Percentiles rank a stretch among this genome's conserved stretches.
Evolutionary conservation across 257 asterid genomes (phyloP).

Genomic region (Fraxinus quadrangulata): DNA sequence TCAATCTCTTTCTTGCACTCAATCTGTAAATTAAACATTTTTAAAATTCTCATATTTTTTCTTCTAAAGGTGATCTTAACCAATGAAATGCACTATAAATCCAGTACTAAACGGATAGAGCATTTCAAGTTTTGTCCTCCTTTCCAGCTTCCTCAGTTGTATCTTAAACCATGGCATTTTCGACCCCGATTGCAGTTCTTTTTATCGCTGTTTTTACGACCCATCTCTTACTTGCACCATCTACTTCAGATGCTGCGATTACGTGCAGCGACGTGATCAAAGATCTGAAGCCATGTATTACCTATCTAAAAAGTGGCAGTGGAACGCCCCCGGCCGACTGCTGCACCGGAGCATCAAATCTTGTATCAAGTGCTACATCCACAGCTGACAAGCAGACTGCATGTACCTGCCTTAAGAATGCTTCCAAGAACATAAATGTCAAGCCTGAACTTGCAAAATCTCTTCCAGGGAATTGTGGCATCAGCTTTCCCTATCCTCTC

Average conservation of each 20-base stretch:
- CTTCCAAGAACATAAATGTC: slow-evolving; percentile 36
- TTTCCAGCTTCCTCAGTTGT: neutral
- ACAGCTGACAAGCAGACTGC: slow-evolving; percentile 57
- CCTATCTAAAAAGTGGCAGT: slow-evolving; percentile 51
- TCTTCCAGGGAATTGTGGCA: slow-evolving; percentile 57
- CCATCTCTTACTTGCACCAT: slow-evolving; percentile 14
- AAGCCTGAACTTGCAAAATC: slow-evolving; percentile 46
- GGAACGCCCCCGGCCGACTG: slow-evolving; percentile 57
- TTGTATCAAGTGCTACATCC: slow-evolving; percentile 42
- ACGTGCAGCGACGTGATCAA: slow-evolving; percentile 57
- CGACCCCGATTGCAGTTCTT: slow-evolving; percentile 25
- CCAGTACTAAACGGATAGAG: neutral
- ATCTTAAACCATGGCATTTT: slow-evolving; percentile 30
- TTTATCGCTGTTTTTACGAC: slow-evolving; percentile 14
- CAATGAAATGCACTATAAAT: slow-evolving; percentile 1
- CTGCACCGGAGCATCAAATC: slow-evolving; percentile 51
- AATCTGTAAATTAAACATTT: slow-evolving; percentile 14
- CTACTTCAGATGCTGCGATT: slow-evolving; percentile 37
- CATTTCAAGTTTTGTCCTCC: neutral
- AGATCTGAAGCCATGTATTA: slow-evolving; percentile 51
- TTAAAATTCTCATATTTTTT: neutral
- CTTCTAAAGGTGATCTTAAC: slow-evolving; percentile 15
- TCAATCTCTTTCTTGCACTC: slow-evolving; percentile 36
- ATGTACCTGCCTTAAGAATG: slow-evolving; percentile 63
- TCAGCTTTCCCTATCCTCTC: slow-evolving; percentile 44